Base-by-base conservation (phyloP, 768 basidiomycete species). In the Galerina marginata region DNA sequence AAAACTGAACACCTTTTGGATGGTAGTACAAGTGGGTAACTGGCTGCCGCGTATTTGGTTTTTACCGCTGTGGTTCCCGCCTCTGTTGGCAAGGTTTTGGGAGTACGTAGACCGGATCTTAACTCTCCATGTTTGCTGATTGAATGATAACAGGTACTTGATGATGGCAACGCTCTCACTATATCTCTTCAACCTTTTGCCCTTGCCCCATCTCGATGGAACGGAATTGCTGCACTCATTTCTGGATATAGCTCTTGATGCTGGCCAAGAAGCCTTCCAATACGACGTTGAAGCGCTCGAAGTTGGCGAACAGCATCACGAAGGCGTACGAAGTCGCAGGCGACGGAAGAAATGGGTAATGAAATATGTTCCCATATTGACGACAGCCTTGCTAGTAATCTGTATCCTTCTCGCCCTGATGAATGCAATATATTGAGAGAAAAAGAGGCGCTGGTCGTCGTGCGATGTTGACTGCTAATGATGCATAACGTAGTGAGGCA, bases 171-270 rank as follows among this genome's bases (percentile, higher is more conserved):
- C 87, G n/a, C 72, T 95, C 36, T 94, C 92, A 2, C 77, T 96
- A 1, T 94, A 85, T 71, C 74, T 94, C 58, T 87, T 95, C 77
- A 96, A 96, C 71, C 82, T 92, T 26, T 79, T 95, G 23, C 93
- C 94, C 0, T 70, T 95, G 37, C 83, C 84, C 2, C 75, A 77
- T 49, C 78, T 95, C 16, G 94, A 96, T 61, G 94, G 94, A 26
- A 74, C 80, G 7, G 83, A 88, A 63, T 75, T 90, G 16, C 76
- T 93, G 33, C 50, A 58, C 10, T 56, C 68, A 9, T 42, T 76
- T 7, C 49, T 76, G 16, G 70, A 71, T 37, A 39, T 57, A 11
- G 44, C 38, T 9, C 51, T 62, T 9, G 29, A 39, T 0, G 37
- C 42, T 36, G n/a, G 54, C 50, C 45, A 56, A 15, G 61, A 63